Evolutionary conservation across 169 alveolate genomes (phyloP), one percentile per base, ranked within the genome.

Genomic region (Plasmodium ovale): DNA sequence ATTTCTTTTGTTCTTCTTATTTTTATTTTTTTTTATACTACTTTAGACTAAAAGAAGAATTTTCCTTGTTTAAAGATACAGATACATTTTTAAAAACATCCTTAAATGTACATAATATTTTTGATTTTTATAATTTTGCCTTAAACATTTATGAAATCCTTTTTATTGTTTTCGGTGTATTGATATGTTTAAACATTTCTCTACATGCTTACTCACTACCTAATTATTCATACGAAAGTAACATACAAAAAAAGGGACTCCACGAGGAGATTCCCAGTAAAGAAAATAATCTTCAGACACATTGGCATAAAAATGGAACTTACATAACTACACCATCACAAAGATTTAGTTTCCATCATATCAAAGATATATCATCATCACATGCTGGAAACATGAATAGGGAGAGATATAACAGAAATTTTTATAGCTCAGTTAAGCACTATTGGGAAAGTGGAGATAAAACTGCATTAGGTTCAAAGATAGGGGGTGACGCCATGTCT

Each of bases 401-500:
- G n/a, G n/a, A n/a, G n/a, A n/a, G n/a, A n/a, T n/a, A n/a, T n/a
- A n/a, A n/a, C n/a, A n/a, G n/a, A n/a, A 25, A 21, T 59, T 25
- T 31, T 4, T 0, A 7, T 59, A 5, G 3, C 9, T 59, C 14
- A 6, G 19, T 23, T 21, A 59, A 2, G 33, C 14, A 27, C 1
- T 10, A 33, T 14, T 64, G 4, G 1, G 3, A 3, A 19, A 68
- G 44, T 7, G 21, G 7, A 54, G 21, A 0, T 3, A 62, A 62
- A 62, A 14, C 3, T 1, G 0, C 27, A 14, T 29, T 72, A n/a
- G n/a, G n/a, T n/a, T n/a, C 87, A 3, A 77, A 77, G 16, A 42
- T 77, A 31, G 88, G 73, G 16, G 88, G 88, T n/a, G 88, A 77
- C 37, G 88, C 88, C 29, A 60, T 47, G 74, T 77, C 88, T 2